These are phyloP conservation scores for Paraphoma sp. DNA, from an alignment of 2,329 filamentous ascomycete species.

Conservation along the genomic window DNA sequence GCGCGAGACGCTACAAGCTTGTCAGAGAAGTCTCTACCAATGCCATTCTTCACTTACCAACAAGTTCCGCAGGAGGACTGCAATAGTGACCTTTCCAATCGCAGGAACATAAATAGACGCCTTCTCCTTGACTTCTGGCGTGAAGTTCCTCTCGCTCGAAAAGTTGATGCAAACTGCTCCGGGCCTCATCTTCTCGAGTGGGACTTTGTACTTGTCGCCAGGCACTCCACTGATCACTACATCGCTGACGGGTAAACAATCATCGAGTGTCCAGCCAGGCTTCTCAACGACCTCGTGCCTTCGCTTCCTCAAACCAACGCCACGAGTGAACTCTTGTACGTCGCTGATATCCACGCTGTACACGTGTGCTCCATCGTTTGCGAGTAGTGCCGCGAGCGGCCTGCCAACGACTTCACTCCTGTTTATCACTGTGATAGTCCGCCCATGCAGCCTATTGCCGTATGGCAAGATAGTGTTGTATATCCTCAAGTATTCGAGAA, in stretches of 20 bases:
- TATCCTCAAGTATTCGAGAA: conserved; percentile 91
- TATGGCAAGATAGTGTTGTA: conserved; percentile 95
- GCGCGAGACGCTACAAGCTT: conserved; percentile 49
- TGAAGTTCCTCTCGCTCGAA: conserved; percentile 93
- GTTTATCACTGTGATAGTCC: conserved; percentile 96
- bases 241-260: conserved; percentile 87
- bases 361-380: conserved; percentile 94
- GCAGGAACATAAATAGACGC: conserved; percentile 96
- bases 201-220: conserved; percentile 86
- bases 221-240: conserved; percentile 96
- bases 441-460: conserved; percentile 90
- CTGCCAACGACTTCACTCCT: conserved; percentile 94
- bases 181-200: conserved; percentile 80
- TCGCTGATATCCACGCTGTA: conserved; percentile 94
- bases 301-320: conserved; percentile 82
- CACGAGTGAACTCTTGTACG: conserved; percentile 90
- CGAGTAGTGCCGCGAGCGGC: conserved; percentile 87
- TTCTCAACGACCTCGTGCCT: conserved; percentile 88
- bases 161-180: conserved; percentile 99
- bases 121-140: conserved; percentile 88
- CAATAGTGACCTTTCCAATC: conserved; percentile 97
- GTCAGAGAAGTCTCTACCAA: conserved; percentile 20
- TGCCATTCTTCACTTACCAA: conserved; percentile 64
- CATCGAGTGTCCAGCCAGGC: conserved; percentile 77
- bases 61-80: conserved; percentile 85